phyloP scores from a whole-genome alignment of 768 basidiomycete species.

The Sporobolomyces pararoseus region DNA sequence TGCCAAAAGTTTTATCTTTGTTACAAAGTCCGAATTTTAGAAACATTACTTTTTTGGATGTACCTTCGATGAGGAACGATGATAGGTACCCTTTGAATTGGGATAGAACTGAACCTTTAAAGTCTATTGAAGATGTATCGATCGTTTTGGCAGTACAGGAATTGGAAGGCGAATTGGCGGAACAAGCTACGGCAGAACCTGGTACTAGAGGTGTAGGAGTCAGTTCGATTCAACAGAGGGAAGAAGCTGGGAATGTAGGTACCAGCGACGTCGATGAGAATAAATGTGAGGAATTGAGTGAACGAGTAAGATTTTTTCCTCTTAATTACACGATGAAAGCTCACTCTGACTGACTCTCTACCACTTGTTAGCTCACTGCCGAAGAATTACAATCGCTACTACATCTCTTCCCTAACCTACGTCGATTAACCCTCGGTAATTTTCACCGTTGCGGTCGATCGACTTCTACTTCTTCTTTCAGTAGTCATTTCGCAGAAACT shows the following conservation, averaged over 20 bases:
- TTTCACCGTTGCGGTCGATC: slow-evolving; percentile 9
- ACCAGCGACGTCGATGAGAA: neutral
- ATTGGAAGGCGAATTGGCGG: slow-evolving; percentile 16
- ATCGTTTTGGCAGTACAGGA: slow-evolving; percentile 25
- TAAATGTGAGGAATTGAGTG: neutral
- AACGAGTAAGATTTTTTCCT: slow-evolving; percentile 7
- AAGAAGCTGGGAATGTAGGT: neutral
- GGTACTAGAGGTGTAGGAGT: neutral
- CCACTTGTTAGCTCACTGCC: slow-evolving; percentile 5
- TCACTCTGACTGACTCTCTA: neutral
- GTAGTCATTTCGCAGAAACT: slow-evolving; percentile 13
- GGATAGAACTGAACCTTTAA: neutral
- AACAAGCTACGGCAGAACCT: neutral
- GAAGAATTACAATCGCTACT: slow-evolving; percentile 16
- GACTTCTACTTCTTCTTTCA: neutral
- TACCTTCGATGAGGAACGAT: slow-evolving; percentile 25
- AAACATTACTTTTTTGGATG: slow-evolving; percentile 25
- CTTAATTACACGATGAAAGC: no score
- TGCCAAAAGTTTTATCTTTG: slow-evolving; percentile 8
- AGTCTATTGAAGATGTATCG: neutral
- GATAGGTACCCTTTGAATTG: slow-evolving; percentile 15
- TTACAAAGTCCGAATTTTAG: neutral
- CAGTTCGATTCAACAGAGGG: neutral
- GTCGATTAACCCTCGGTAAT: slow-evolving; percentile 21
- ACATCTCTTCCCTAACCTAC: slow-evolving; percentile 19